A percentile compares a stretch with the other conserved stretches of the same genome.
Conservation (phyloP, 441 rosid genomes). For the Bruguiera hainesii region DNA sequence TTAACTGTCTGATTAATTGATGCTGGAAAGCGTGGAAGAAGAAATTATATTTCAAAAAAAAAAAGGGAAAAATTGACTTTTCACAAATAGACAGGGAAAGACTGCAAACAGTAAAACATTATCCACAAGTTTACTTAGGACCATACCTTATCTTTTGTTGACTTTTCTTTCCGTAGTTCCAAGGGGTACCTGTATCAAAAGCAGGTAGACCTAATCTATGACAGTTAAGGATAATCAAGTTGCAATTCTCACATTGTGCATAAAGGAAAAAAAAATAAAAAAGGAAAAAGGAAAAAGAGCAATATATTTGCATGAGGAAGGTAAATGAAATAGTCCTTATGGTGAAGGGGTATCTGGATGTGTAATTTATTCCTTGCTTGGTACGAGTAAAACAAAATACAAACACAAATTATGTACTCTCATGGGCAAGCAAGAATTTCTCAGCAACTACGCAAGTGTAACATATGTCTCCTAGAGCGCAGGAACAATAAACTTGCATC, state of each 20-base stretch:
- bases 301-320: slow-evolving; percentile 3
- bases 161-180: slow-evolving; percentile 90
- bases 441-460: no score
- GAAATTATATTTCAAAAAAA: not conserved
- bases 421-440: no score
- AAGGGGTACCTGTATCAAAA: slow-evolving; percentile 74
- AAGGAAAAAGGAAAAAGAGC: not conserved
- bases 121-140: not conserved
- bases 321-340: not conserved
- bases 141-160: slow-evolving; percentile 82
- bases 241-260: not conserved
- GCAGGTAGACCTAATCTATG: slow-evolving; percentile 4
- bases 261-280: not conserved
- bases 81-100: not conserved
- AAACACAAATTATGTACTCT: no score
- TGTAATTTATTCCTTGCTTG: not conserved
- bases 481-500: slow-evolving; percentile 1
- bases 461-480: not conserved
- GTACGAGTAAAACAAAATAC: not conserved
- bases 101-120: not conserved
- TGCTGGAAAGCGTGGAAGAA: not conserved
- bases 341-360: no score
- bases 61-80: not conserved
- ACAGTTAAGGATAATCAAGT: not conserved
- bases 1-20: not conserved